Evolutionary conservation across 768 basidiomycete genomes (phyloP), one percentile per base, ranked within the genome.

Genomic region (Cystoderma amianthinum): DNA sequence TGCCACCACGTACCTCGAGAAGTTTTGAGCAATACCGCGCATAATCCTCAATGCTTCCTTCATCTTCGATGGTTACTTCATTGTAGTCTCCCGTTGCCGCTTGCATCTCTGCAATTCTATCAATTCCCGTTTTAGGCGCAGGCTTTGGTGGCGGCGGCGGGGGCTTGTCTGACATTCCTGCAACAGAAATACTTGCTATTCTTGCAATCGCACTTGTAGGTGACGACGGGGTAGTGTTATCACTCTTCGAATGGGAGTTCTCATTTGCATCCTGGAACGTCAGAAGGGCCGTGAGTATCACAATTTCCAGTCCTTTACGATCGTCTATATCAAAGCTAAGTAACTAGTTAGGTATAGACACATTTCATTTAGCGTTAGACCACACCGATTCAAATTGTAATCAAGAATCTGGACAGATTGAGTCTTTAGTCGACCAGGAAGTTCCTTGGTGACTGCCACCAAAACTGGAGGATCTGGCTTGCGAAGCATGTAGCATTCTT

Each of bases 391-490:
- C 25, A 92, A 67, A 51, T 92, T 92, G 48, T 91, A 92, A 57
- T 92, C 88, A 3, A 92, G 65, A 18, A 92, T 75, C 52, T 92
- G 89, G 20, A 89, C 67, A 2, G 79, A 70, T 0, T 73, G 58
- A 10, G 82, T 78, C 52, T 78, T 82, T 34, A 82, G 64, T 17
- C 76, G 68, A 5, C 83, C 81, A 2, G 78, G 66, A 1, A 79
- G 74, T 45, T 89, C 89, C 52, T 82, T 88, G 2, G 85, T 88
- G 20, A 89, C 69, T 0, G 86, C 87, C 10, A 92, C 82, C 7
- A 90, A 73, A 1, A 92, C 87, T 3, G 89, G 84, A 4, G 89
- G 89, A 48, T 92, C 89, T 6, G 88, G 89, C 55, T 90, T 90
- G 16, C 88, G 77, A 32, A 90, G 58, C 59, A 91, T 76, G 59